These are phyloP conservation scores for Nannochloropsis oceanica DNA, from an alignment of 108 stramenopile genomes.

Conservation along the genomic window DNA sequence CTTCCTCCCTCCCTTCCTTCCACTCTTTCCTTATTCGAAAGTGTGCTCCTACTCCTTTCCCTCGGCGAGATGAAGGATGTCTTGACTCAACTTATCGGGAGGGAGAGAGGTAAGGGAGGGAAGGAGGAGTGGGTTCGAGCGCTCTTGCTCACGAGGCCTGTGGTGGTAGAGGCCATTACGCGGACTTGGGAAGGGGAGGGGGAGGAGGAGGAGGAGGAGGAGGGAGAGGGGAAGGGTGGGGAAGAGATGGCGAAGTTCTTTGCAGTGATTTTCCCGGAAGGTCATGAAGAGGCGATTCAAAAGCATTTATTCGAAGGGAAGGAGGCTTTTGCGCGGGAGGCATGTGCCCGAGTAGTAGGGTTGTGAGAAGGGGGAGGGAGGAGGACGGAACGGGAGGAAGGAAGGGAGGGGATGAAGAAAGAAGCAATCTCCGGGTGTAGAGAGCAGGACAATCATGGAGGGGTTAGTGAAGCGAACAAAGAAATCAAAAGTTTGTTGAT, in stretches of 20 bases:
- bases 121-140: too few relatives aligned
- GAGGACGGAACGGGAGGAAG: background rate
- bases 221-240: background rate
- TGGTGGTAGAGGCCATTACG: too few relatives aligned
- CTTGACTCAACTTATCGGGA: too few relatives aligned
- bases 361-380: background rate
- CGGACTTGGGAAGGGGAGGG: background rate
- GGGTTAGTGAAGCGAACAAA: too few relatives aligned
- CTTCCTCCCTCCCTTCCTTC: too few relatives aligned
- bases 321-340: background rate
- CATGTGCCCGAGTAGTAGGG: background rate
- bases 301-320: background rate
- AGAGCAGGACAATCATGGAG: too few relatives aligned
- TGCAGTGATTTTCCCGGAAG: background rate
- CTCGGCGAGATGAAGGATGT: too few relatives aligned
- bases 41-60: too few relatives aligned
- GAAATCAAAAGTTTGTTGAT: too few relatives aligned
- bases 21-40: too few relatives aligned
- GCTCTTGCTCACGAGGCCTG: too few relatives aligned
- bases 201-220: background rate
- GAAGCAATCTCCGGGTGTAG: background rate
- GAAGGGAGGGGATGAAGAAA: background rate
- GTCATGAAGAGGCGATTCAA: background rate
- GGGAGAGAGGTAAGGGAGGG: too few relatives aligned
- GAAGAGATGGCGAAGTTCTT: background rate